phyloP scores from a whole-genome alignment of 495 filamentous ascomycete species.

The Lasiosphaeria hispida region DNA sequence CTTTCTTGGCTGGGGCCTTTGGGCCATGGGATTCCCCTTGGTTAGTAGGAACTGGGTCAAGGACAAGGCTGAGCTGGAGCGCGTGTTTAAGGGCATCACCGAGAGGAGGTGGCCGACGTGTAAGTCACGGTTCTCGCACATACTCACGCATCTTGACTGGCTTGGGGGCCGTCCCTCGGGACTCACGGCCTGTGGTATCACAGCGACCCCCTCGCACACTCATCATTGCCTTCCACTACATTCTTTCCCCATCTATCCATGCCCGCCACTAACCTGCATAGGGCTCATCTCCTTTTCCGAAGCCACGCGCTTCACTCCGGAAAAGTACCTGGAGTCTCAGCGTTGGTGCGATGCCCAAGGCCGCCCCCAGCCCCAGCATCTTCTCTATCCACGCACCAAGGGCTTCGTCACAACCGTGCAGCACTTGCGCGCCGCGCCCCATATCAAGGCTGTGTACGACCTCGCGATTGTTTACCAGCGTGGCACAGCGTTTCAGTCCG shows the following conservation, averaged over 20 bases:
- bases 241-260: no score
- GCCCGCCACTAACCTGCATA: conserved; percentile 17
- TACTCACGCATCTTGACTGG: no score
- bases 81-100: conserved; percentile 50
- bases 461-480: conserved; percentile 55
- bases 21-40: conserved; percentile 61
- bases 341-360: conserved; percentile 47
- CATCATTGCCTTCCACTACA: not conserved
- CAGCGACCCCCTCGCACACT: not conserved
- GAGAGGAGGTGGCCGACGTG: conserved; percentile 52
- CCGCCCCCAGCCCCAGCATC: conserved; percentile 49
- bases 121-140: conserved; percentile 27
- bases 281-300: conserved; percentile 61
- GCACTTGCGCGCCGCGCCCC: conserved; percentile 48
- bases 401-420: conserved; percentile 56
- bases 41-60: conserved; percentile 54
- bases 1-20: conserved; percentile 59
- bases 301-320: conserved; percentile 52
- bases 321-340: conserved; percentile 49
- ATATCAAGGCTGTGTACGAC: conserved; percentile 58
- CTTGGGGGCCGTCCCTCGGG: no score
- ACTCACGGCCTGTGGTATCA: no score
- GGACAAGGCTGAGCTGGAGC: conserved; percentile 52
- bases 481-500: conserved; percentile 42
- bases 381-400: conserved; percentile 55